phyloP scores from a whole-genome alignment of 202 grass and related monocot genomes.

The Zoysia matrella region DNA sequence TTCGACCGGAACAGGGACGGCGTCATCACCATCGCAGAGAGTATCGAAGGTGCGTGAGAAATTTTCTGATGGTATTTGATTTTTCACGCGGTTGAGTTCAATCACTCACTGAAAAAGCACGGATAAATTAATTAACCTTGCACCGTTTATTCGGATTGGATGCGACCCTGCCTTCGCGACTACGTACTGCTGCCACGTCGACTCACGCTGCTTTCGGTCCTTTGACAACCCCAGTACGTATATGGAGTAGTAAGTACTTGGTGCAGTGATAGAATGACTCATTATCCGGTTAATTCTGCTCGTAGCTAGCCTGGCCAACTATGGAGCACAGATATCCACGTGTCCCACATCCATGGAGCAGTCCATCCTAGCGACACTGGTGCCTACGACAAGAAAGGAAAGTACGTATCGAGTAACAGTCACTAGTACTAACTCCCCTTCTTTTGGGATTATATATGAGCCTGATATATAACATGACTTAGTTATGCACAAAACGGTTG shows the following conservation, averaged over 20 bases:
- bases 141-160: conserved; percentile 7
- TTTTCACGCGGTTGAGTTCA: no score
- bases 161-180: background rate
- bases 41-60: background rate
- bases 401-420: background rate
- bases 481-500: no score
- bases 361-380: conserved; percentile 15
- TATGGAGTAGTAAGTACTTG: no score
- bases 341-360: conserved; percentile 29
- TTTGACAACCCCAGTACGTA: conserved; percentile 7
- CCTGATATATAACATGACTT: no score
- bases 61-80: background rate
- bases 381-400: background rate
- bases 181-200: background rate
- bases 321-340: conserved; percentile 2
- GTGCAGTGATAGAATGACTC: no score
- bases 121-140: background rate
- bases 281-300: background rate
- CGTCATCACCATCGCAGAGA: background rate
- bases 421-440: background rate
- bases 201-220: conserved; percentile 16
- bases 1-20: conserved; percentile 22
- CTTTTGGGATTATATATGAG: background rate
- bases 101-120: background rate
- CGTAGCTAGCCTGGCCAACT: conserved; percentile 20